Evolutionary conservation across 2,329 filamentous ascomycete species (phyloP).

Genomic region (Coniosporium tulheliwenetii): DNA sequence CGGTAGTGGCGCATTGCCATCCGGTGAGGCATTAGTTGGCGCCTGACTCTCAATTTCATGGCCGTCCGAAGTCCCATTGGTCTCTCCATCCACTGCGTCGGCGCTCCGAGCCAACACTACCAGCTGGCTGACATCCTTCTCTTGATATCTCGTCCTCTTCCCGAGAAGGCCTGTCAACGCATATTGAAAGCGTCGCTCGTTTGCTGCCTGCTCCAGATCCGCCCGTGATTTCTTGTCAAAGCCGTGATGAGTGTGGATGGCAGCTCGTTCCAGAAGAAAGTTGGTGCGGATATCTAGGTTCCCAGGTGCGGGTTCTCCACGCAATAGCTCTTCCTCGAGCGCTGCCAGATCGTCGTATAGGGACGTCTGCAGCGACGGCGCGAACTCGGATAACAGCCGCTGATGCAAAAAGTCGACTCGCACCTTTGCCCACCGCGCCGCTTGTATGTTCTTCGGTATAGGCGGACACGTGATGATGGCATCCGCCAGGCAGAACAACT

Average conservation of each 20-base stretch:
- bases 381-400: slow-evolving; percentile 47
- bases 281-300: slow-evolving; percentile 22
- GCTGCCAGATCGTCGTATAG: slow-evolving; percentile 45
- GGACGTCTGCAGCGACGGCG: slow-evolving; percentile 40
- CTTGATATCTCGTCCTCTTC: slow-evolving; percentile 68
- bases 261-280: slow-evolving; percentile 69
- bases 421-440: slow-evolving; percentile 47
- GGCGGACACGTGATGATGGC: slow-evolving; percentile 35
- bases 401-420: slow-evolving; percentile 62
- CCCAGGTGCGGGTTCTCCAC: slow-evolving; percentile 10
- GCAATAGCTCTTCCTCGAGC: slow-evolving; percentile 29
- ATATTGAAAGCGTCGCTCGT: slow-evolving; percentile 58
- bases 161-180: slow-evolving; percentile 74
- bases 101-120: slow-evolving; percentile 77
- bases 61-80: neutral
- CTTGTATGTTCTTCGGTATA: slow-evolving; percentile 27
- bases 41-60: neutral
- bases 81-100: slow-evolving; percentile 8
- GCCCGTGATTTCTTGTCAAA: slow-evolving; percentile 59
- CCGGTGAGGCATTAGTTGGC: neutral
- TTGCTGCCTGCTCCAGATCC: slow-evolving; percentile 49
- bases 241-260: slow-evolving; percentile 72
- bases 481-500: slow-evolving; percentile 67
- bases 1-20: slow-evolving; percentile 3
- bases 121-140: slow-evolving; percentile 70